A percentile compares a stretch with the other conserved stretches of the same genome.
Evolutionary conservation across 192 early-diverging fungal species (phyloP).

Genomic region (Entomortierella lignicola): DNA sequence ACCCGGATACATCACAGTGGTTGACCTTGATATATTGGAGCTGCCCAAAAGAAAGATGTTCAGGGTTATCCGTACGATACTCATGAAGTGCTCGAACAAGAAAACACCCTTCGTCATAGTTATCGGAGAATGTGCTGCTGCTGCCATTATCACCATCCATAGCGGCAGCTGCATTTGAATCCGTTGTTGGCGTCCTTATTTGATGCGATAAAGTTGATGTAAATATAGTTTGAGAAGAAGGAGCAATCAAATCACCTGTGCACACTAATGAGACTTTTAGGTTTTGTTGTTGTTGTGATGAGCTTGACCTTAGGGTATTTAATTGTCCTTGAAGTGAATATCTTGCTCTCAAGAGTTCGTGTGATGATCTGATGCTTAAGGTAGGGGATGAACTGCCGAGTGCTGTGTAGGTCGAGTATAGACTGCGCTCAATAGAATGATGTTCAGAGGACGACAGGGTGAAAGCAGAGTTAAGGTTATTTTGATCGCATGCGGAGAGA

Average conservation of each 20-base stretch:
- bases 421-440: not conserved
- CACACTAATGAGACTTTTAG: not conserved
- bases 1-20: slow-evolving; percentile 35
- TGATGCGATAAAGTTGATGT: not conserved
- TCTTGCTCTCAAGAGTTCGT: not conserved
- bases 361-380: not conserved
- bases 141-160: slow-evolving; percentile 18
- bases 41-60: slow-evolving; percentile 32
- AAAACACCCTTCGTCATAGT: slow-evolving; percentile 25
- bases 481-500: not conserved
- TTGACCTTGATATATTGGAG: slow-evolving; percentile 40
- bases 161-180: slow-evolving; percentile 24
- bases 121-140: slow-evolving; percentile 5
- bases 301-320: not conserved
- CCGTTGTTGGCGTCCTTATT: not conserved
- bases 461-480: not conserved
- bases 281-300: not conserved
- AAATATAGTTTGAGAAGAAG: not conserved
- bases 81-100: slow-evolving; percentile 43
- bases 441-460: not conserved
- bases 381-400: not conserved
- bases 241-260: not conserved
- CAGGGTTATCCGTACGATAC: slow-evolving; percentile 27
- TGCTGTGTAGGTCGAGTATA: slow-evolving; percentile 16
- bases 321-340: not conserved